phyloP scores from a whole-genome alignment of 1,139 yeast genomes.

The Petasospora fabianii region DNA sequence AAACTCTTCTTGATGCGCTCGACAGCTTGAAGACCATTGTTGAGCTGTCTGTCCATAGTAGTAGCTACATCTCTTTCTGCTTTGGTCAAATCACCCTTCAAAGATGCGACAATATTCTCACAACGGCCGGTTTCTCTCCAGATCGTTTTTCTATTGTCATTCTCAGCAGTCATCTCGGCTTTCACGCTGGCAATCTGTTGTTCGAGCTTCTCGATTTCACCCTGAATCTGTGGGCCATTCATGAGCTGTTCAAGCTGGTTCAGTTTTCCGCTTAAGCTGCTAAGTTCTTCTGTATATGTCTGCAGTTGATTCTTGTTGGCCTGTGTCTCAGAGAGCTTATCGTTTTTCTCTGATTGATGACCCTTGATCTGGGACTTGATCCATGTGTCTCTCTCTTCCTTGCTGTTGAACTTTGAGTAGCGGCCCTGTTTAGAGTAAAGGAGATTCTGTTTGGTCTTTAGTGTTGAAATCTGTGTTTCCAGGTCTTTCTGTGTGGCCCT shows the following conservation, averaged over 20 bases:
- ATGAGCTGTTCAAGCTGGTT: constrained; percentile 35
- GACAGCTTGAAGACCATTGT: constrained; percentile 68
- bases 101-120: constrained; percentile 52
- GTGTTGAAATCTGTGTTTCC: constrained; percentile 40
- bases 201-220: constrained; percentile 31
- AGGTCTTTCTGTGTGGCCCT: constrained; percentile 39
- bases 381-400: constrained; percentile 67
- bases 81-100: constrained; percentile 49
- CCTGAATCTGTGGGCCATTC: constrained; percentile 33
- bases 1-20: constrained; percentile 53
- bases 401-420: constrained; percentile 53
- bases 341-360: constrained; percentile 29
- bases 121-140: constrained; percentile 80
- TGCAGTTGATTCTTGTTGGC: constrained; percentile 1
- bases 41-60: constrained; percentile 70
- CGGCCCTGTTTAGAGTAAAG: constrained; percentile 75
- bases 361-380: constrained; percentile 45
- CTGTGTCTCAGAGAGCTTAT: constrained; percentile 17
- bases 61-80: constrained; percentile 62
- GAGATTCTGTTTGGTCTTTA: constrained; percentile 55
- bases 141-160: constrained; percentile 64
- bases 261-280: constrained; percentile 30
- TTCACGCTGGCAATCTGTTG: constrained; percentile 35
- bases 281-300: constrained; percentile 17
- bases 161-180: constrained; percentile 39